phyloP scores from a whole-genome alignment of 805 yeast genomes.

The Scheffersomyces ergatensis region DNA sequence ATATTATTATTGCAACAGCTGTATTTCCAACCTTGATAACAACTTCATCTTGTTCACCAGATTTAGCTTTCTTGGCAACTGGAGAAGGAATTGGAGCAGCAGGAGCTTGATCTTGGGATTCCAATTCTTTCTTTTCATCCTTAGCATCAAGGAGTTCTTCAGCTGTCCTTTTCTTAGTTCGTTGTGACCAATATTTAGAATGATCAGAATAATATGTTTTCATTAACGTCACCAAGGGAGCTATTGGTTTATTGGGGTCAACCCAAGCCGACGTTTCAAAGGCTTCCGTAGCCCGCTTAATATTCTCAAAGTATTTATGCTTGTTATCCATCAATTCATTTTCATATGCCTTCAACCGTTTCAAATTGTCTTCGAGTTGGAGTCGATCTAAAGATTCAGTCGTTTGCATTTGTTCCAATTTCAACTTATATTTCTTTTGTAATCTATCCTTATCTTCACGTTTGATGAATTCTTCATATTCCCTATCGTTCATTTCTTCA shows the following conservation, averaged over 20 bases:
- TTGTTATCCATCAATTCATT: slow-evolving; percentile 33
- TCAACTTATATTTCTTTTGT: slow-evolving; percentile 17
- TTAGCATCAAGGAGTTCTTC: neutral
- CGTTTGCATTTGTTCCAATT: slow-evolving; percentile 9
- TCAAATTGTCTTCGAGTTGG: slow-evolving; percentile 10
- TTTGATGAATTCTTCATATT: slow-evolving; percentile 20
- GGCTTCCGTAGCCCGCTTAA: slow-evolving; percentile 1
- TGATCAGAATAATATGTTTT: neutral
- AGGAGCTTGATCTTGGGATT: neutral
- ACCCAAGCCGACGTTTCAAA: neutral
- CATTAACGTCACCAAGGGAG: neutral
- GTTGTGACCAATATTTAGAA: neutral
- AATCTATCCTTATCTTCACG: slow-evolving; percentile 19
- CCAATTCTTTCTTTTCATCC: neutral
- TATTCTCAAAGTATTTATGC: slow-evolving; percentile 30
- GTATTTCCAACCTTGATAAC: neutral
- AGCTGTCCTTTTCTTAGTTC: neutral
- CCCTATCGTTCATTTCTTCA: slow-evolving; percentile 26
- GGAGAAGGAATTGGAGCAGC: neutral
- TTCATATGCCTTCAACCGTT: slow-evolving; percentile 32
- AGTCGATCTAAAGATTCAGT: slow-evolving; percentile 16
- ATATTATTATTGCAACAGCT: neutral
- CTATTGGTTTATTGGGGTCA: too few relatives aligned
- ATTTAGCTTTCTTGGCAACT: neutral
- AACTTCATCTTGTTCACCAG: neutral